A percentile compares a stretch with the other conserved stretches of the same genome.
phyloP scores from a whole-genome alignment of 768 basidiomycete genomes.

The Pleurotus giganteus region DNA sequence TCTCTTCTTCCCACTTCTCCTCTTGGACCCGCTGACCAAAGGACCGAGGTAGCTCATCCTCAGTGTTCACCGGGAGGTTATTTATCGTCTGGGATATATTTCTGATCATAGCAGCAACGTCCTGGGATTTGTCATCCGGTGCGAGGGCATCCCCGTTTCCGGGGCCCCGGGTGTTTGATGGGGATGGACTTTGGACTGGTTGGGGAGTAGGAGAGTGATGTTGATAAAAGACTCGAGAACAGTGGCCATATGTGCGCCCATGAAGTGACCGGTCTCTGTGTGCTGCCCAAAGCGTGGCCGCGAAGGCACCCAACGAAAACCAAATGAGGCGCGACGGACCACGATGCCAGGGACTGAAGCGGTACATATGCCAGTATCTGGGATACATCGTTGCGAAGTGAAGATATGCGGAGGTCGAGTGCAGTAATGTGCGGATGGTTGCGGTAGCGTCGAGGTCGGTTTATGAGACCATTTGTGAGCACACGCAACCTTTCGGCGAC shows the following conservation, averaged over 20 bases:
- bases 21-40: slow-evolving; percentile 20
- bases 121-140: not conserved
- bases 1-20: slow-evolving; percentile 45
- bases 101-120: slow-evolving; percentile 13
- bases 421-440: not conserved
- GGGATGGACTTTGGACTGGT: not conserved
- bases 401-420: not conserved
- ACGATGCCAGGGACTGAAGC: slow-evolving; percentile 13
- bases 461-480: slow-evolving; percentile 4
- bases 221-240: slow-evolving; percentile 11
- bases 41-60: slow-evolving; percentile 10
- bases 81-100: slow-evolving; percentile 28
- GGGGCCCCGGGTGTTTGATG: not conserved
- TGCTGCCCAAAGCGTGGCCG: slow-evolving; percentile 39
- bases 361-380: slow-evolving; percentile 6
- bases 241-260: slow-evolving; percentile 15
- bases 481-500: slow-evolving; percentile 6
- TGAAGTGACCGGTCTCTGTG: slow-evolving; percentile 32
- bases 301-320: slow-evolving; percentile 61
- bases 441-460: not conserved
- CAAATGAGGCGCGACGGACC: slow-evolving; percentile 63
- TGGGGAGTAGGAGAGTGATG: not conserved
- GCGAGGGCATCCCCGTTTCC: not conserved
- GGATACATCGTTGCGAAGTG: not conserved
- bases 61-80: slow-evolving; percentile 20